phyloP scores from a whole-genome alignment of 148 eudicot species.

The Rhododendron mucronatum region DNA sequence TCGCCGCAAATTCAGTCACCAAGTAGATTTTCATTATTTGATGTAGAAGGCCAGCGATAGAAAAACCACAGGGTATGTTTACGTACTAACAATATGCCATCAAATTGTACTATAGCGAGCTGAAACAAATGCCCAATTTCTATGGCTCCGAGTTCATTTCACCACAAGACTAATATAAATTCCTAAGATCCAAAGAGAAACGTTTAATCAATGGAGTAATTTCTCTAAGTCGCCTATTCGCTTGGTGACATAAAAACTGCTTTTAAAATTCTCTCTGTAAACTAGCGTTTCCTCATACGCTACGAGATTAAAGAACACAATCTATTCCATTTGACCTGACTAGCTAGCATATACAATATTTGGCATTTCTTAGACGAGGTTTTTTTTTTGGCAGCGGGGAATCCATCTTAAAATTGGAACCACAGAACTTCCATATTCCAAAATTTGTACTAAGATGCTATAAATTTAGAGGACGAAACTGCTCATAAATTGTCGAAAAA shows the following conservation, averaged over 20 bases:
- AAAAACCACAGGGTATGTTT: too few relatives aligned
- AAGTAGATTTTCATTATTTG: not conserved
- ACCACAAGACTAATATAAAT: not conserved
- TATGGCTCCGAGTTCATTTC: not conserved
- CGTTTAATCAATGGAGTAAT: not conserved
- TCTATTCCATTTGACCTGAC: not conserved
- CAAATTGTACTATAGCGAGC: not conserved
- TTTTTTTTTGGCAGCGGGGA: not conserved
- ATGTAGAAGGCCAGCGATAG: not conserved
- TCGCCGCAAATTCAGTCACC: not conserved
- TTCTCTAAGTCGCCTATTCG: not conserved
- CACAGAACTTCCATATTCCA: not conserved
- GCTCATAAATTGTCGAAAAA: not conserved
- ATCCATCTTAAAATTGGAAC: not conserved
- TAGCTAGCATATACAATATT: not conserved
- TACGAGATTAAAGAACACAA: not conserved
- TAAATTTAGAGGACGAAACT: not conserved
- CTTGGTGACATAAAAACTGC: not conserved
- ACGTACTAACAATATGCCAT: not conserved
- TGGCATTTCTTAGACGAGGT: not conserved
- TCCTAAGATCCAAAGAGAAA: not conserved
- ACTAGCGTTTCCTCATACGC: not conserved
- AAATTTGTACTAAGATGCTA: not conserved
- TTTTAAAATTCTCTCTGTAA: not conserved
- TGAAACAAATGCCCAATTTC: not conserved